Percentiles rank a stretch among this genome's conserved stretches.
These are phyloP conservation scores for Vicia villosa DNA, from an alignment of 306 rosid genomes.

Conservation along the genomic window DNA sequence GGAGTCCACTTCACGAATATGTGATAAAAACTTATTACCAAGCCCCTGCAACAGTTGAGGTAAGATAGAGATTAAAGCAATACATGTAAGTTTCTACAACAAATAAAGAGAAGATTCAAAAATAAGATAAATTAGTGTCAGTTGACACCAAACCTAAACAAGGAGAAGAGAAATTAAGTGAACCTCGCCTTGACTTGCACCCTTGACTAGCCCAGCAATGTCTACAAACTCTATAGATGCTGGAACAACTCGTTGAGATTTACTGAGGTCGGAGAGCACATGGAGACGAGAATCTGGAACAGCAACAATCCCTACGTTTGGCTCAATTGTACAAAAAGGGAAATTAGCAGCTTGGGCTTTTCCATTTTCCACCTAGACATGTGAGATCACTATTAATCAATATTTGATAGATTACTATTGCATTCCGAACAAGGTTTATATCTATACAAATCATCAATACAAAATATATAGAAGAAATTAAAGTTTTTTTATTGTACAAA, in stretches of 20 bases:
- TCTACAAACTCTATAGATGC: slow-evolving; percentile 97
- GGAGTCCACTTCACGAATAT: slow-evolving; percentile 96
- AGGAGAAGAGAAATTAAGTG: slow-evolving; percentile 26
- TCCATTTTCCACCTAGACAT: slow-evolving; percentile 89
- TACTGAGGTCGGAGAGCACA: slow-evolving; percentile 89
- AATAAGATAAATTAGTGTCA: neutral
- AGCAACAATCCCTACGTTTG: slow-evolving; percentile 95
- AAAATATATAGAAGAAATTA: slow-evolving; percentile 11
- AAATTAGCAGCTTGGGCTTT: slow-evolving; percentile 98
- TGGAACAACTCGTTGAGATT: slow-evolving; percentile 80
- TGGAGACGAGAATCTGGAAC: slow-evolving; percentile 92
- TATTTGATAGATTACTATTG: slow-evolving; percentile 18
- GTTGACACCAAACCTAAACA: slow-evolving; percentile 26
- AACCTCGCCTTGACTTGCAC: slow-evolving; percentile 99
- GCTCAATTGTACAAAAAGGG: slow-evolving; percentile 98
- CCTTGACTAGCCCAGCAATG: slow-evolving; percentile 95
- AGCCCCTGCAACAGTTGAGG: slow-evolving; percentile 70
- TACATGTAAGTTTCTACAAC: slow-evolving; percentile 10
- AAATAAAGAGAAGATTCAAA: neutral
- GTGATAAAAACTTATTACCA: slow-evolving; percentile 91
- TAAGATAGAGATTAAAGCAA: slow-evolving; percentile 24
- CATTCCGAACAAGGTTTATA: slow-evolving; percentile 21
- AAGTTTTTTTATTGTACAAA: neutral
- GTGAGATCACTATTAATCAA: slow-evolving; percentile 33
- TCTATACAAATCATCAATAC: slow-evolving; percentile 15